Evolutionary conservation across 2,329 filamentous ascomycete species (phyloP).

Genomic region (Scolecobasidium constrictum): DNA sequence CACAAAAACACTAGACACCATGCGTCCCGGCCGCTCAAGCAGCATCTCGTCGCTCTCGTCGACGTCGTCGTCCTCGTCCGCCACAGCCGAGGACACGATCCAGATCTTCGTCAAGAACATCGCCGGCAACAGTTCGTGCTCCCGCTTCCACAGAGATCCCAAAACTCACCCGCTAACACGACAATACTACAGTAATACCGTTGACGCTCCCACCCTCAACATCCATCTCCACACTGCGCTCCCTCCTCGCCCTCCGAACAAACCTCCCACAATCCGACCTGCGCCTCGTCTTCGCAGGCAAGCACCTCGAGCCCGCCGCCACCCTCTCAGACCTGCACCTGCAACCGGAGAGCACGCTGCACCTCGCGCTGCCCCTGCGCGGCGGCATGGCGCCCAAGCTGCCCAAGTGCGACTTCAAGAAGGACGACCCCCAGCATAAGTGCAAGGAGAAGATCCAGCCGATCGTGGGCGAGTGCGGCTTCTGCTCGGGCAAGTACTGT

Average conservation of each 20-base stretch:
- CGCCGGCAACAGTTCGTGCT: constrained; percentile 43
- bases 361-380: constrained; percentile 47
- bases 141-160: constrained; percentile 1
- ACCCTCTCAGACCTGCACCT: constrained; percentile 39
- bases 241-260: constrained; percentile 47
- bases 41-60: constrained; percentile 32
- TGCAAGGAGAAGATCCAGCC: constrained; percentile 82
- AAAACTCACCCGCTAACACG: constrained; percentile 13
- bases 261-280: constrained; percentile 38
- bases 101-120: constrained; percentile 52
- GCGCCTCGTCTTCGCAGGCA: constrained; percentile 47
- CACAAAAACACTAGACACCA: neutral
- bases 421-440: constrained; percentile 57
- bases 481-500: constrained; percentile 90
- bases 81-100: constrained; percentile 41
- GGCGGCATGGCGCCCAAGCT: constrained; percentile 37
- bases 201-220: constrained; percentile 43
- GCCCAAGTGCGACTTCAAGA: constrained; percentile 11
- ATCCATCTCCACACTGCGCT: constrained; percentile 43
- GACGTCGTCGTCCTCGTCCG: constrained; percentile 28
- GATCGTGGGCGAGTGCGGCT: constrained; percentile 92
- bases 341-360: constrained; percentile 38
- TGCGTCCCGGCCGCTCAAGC: constrained; percentile 22
- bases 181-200: constrained; percentile 39
- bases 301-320: constrained; percentile 37